Evolutionary conservation across 495 filamentous ascomycete genomes (phyloP).

Genomic region (Pseudomonodictys pantanalensis): DNA sequence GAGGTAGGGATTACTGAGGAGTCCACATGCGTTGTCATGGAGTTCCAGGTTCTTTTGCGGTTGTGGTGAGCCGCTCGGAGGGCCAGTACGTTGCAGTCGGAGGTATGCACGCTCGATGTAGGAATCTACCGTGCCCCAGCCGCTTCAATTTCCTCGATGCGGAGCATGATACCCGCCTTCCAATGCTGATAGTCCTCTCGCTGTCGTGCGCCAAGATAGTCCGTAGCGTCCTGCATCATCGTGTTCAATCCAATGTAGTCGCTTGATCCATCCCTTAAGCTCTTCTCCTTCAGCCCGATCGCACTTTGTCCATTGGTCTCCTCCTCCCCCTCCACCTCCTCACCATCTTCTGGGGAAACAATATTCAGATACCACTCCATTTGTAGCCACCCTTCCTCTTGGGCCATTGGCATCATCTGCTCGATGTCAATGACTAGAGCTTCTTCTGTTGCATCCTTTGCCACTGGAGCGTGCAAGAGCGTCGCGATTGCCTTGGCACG

Average conservation of each 20-base stretch:
- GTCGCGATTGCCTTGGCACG: slow-evolving; percentile 44
- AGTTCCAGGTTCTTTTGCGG: too few species aligned
- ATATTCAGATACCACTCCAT: slow-evolving; percentile 41
- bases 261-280: slow-evolving; percentile 31
- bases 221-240: slow-evolving; percentile 81
- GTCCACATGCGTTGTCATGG: too few species aligned
- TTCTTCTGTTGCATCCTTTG: slow-evolving; percentile 7
- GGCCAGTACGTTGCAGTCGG: too few species aligned
- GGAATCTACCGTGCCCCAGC: too few species aligned
- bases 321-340: slow-evolving; percentile 43
- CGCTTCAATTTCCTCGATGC: slow-evolving; percentile 52
- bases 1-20: too few species aligned
- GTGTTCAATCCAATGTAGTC: slow-evolving; percentile 60
- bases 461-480: slow-evolving; percentile 2
- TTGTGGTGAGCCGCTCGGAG: too few species aligned
- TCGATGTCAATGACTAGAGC: slow-evolving; percentile 27
- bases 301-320: slow-evolving; percentile 31
- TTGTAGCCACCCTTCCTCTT: slow-evolving; percentile 35
- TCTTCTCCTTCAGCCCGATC: slow-evolving; percentile 10
- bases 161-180: slow-evolving; percentile 63
- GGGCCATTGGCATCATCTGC: slow-evolving; percentile 31
- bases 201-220: slow-evolving; percentile 72
- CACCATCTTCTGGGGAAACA: slow-evolving; percentile 24
- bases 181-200: slow-evolving; percentile 66
- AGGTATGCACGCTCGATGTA: too few species aligned